These are phyloP conservation scores for Amanita polypyramis DNA, from an alignment of 768 basidiomycete species.

Conservation along the genomic window DNA sequence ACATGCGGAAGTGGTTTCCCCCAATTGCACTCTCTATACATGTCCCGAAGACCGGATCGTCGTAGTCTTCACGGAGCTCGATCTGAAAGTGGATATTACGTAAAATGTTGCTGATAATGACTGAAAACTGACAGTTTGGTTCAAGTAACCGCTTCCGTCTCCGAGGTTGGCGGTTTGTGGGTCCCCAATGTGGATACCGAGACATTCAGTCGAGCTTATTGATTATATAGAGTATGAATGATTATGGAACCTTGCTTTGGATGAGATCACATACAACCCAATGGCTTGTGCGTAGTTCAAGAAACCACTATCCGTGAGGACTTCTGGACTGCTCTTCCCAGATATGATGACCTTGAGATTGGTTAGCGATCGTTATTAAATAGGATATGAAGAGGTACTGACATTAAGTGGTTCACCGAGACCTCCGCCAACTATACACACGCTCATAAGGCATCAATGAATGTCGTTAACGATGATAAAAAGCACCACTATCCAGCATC, in stretches of 20 bases:
- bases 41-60: constrained; percentile 50
- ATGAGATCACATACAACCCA: constrained; percentile 39
- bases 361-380: background rate
- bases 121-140: constrained; percentile 36
- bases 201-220: constrained; percentile 44
- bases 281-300: constrained; percentile 51
- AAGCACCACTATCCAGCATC: constrained; percentile 48
- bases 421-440: constrained; percentile 19
- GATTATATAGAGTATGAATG: background rate
- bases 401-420: constrained; percentile 72
- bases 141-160: constrained; percentile 58
- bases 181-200: constrained; percentile 60
- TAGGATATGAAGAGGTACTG: constrained; percentile 27
- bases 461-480: background rate
- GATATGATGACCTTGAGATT: constrained; percentile 50
- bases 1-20: constrained; percentile 61
- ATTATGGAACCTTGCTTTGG: background rate
- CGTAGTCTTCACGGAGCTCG: constrained; percentile 70
- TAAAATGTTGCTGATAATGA: constrained; percentile 8
- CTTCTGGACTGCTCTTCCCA: constrained; percentile 42
- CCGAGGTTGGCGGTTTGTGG: constrained; percentile 69
- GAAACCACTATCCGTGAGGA: constrained; percentile 46
- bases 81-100: constrained; percentile 31
- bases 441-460: background rate
- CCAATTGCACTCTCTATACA: constrained; percentile 72